Evolutionary conservation across 1,284 basidiomycete genomes (phyloP), one percentile per base, ranked within the genome.

Genomic region (Pterula multifida): DNA sequence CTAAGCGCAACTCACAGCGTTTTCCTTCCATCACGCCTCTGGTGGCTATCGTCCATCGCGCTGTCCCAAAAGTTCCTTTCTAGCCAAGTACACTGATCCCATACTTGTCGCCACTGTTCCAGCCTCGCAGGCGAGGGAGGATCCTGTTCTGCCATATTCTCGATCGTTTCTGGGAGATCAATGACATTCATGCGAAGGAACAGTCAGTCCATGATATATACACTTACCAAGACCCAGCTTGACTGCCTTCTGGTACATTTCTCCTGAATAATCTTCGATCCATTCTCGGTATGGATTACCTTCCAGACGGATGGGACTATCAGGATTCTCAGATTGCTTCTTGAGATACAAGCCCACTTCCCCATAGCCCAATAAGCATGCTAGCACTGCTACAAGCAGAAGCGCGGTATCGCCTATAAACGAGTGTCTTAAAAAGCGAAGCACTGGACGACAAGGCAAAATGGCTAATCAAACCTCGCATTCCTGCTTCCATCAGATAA

Each of bases 1-100:
- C n/a, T n/a, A n/a, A n/a, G n/a, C n/a, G n/a, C n/a, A n/a, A n/a
- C n/a, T n/a, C n/a, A n/a, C 26, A 26, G 26, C 26, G 22, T 13
- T 21, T 48, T 26, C 35, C 47, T 35, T 26, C 26, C 23, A 32
- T 48, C 12, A 32, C 32, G 26, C 26, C 22, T 12, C 17, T 12
- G 3, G 32, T 15, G 3, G 26, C 21, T 36, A 32, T 32, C 48
- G 28, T 67, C 59, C 71, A 90, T 71, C 4, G 83, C 86, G 69
- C 84, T 84, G 61, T 94, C 87, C 93, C 93, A 97, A 65, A 97
- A 96, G 1, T 77, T 79, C 54, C 79, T 85, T 66, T 97, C 93
- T 35, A 97, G 69, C 45, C 71, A 64, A 0, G 89, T 84, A 58
- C 87, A 90, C 53, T 78, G 77, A 57, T 80, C 73, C 86, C 90